Base-by-base conservation (phyloP, 2,329 filamentous ascomycete species). In the Xylariaceae sp. region DNA sequence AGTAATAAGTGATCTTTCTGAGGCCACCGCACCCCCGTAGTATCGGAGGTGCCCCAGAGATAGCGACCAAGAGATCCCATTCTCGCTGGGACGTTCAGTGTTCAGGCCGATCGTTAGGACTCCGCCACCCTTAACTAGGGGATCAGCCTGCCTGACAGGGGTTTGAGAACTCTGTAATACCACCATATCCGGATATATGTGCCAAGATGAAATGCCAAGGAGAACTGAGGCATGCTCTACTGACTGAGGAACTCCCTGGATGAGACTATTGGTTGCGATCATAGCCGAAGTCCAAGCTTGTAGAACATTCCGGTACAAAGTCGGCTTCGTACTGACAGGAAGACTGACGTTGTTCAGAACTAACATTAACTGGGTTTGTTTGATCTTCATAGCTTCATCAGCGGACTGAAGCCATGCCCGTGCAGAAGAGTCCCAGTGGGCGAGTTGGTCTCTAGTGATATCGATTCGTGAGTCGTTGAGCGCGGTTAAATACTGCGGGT, bases 151-250 rank as follows among this genome's bases (percentile, higher is more conserved):
- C 5, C 23, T 53, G n/a, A 53, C 12, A 19, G 17, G 17, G 2
- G 28, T 44, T 8, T 28, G 8, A 12, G 19, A 24, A n/a, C n/a
- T n/a, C n/a, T 37, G 23, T 29, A 49, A 17, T 14, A 51, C 46
- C 6, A 46, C 6, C 39, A 56, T 40, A 14, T 56, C 34, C 7
- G 53, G 53, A 40, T 51, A 56, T 28, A 56, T 23, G 8, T 56
- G 53, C 53, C 53, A 56, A 2, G 53, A 51, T 16, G 39, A 46
- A 17, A 56, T n/a, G 3, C 17, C 40, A 3, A 56, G 40, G 3
- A 52, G 26, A 12, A 50, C 26, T 8, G 47, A 23, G 1, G 47
- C 46, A 12, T 40, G 7, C 3, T 36, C 7, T 12, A 52, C 47
- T 12, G 12, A 16, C 14, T 51, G 53, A 6, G 39, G 53, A 16